A percentile compares a stretch with the other conserved stretches of the same genome.
Evolutionary conservation across 1,284 basidiomycete species (phyloP).

Genomic region (Ustilago vetiveriae): DNA sequence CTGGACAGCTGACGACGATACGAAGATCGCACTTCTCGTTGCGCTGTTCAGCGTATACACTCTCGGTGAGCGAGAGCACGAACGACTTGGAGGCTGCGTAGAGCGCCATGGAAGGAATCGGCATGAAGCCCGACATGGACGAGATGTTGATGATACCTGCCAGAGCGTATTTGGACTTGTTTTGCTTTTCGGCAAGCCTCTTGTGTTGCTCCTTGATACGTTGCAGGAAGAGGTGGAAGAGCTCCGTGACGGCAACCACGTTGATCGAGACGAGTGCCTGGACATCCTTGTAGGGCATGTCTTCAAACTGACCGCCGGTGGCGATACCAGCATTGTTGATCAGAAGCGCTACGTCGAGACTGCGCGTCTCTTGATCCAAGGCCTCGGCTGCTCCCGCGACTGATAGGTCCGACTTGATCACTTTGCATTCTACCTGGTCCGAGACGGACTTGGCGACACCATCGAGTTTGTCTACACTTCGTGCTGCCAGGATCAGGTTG

Average conservation of each 20-base stretch:
- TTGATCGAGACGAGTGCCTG: constrained; percentile 22
- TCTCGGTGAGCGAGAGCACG: constrained; percentile 31
- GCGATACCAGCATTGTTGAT: constrained; percentile 45
- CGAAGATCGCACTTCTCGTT: constrained; percentile 15
- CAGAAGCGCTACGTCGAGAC: constrained; percentile 21
- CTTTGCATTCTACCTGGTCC: constrained; percentile 19
- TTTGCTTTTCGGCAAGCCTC: constrained; percentile 17
- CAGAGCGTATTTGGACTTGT: constrained; percentile 8
- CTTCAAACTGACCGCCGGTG: constrained; percentile 21
- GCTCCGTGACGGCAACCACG: constrained; percentile 23
- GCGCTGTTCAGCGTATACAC: constrained; percentile 30
- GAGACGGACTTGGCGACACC: constrained; percentile 5
- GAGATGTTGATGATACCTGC: constrained; percentile 33
- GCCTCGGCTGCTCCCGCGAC: constrained; percentile 23
- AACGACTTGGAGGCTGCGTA: constrained; percentile 38
- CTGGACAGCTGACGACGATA: constrained; percentile 30
- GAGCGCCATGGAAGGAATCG: constrained; percentile 34
- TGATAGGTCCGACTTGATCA: constrained; percentile 26
- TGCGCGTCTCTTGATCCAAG: constrained; percentile 15
- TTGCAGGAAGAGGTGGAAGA: constrained; percentile 28
- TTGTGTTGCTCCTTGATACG: constrained; percentile 17
- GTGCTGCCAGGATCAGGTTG: constrained; percentile 22
- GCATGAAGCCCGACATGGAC: constrained; percentile 28
- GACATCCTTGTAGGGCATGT: constrained; percentile 18
- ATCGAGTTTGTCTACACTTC: constrained; percentile 19